These are phyloP conservation scores for Aspergillus leporis DNA, from an alignment of 495 filamentous ascomycete genomes.

Conservation along the genomic window DNA sequence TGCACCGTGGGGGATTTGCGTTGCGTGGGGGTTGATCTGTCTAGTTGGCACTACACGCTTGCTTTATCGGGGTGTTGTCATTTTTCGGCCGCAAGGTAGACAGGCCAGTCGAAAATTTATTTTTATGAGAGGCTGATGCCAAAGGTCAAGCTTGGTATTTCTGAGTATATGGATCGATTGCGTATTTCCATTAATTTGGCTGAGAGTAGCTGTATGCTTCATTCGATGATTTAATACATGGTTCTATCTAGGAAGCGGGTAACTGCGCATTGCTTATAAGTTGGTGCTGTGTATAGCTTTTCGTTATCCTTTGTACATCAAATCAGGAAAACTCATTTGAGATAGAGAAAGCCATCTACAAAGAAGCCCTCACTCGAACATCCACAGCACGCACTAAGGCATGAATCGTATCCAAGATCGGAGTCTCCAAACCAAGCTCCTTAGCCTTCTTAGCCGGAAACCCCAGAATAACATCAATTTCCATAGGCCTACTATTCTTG, in stretches of 20 bases:
- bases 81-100: background rate
- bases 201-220: too few relatives aligned
- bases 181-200: too few relatives aligned
- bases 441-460: constrained; percentile 50
- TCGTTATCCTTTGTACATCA: background rate
- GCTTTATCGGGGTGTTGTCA: background rate
- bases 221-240: too few relatives aligned
- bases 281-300: too few relatives aligned
- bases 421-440: constrained; percentile 48
- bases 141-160: too few relatives aligned
- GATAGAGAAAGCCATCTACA: background rate
- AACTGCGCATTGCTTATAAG: too few relatives aligned
- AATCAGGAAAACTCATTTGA: background rate
- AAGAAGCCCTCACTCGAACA: constrained; percentile 12
- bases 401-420: constrained; percentile 50
- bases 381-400: constrained; percentile 42
- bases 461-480: constrained; percentile 58
- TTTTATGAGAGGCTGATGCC: too few relatives aligned
- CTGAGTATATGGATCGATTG: too few relatives aligned
- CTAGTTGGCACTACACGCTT: background rate
- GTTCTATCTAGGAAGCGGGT: too few relatives aligned
- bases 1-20: too few relatives aligned
- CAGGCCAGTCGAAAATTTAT: too few relatives aligned
- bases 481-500: constrained; percentile 49
- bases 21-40: background rate